Conservation (phyloP, 768 basidiomycete genomes). For the Rhodosporidiobolus odoratus region DNA sequence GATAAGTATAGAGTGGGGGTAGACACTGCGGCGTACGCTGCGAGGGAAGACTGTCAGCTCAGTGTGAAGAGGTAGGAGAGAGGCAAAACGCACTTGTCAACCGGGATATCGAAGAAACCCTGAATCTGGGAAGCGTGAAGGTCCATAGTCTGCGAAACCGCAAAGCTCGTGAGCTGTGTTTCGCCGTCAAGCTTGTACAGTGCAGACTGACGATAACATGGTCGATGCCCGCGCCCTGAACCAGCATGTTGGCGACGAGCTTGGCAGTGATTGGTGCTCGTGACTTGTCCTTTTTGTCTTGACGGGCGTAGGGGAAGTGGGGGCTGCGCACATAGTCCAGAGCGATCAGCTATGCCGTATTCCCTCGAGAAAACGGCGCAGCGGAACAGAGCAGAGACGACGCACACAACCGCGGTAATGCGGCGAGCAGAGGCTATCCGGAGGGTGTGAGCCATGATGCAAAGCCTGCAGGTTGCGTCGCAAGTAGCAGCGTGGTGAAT, state of each 20-base stretch:
- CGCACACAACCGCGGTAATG: slow-evolving; percentile 82
- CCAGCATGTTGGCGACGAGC: slow-evolving; percentile 93
- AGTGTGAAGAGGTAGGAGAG: not conserved
- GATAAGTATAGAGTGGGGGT: not conserved
- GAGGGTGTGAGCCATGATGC: slow-evolving; percentile 97
- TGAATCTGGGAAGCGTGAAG: slow-evolving; percentile 98
- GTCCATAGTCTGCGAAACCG: slow-evolving; percentile 76
- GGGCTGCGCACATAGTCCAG: slow-evolving; percentile 64
- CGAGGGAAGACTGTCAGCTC: not conserved
- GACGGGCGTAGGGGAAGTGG: slow-evolving; percentile 91
- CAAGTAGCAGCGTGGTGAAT: not conserved
- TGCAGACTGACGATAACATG: slow-evolving; percentile 76
- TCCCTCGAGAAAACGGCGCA: not conserved
- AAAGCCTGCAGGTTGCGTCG: slow-evolving; percentile 13
- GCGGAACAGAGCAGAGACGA: not conserved
- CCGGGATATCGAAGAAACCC: slow-evolving; percentile 98
- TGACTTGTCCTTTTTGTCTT: slow-evolving; percentile 99
- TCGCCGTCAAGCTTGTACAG: not conserved
- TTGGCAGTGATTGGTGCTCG: slow-evolving; percentile 96
- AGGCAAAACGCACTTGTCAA: slow-evolving; percentile 81
- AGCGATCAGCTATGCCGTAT: not conserved
- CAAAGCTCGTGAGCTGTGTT: not conserved
- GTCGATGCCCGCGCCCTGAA: slow-evolving; percentile 80
- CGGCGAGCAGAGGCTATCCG: slow-evolving; percentile 97
- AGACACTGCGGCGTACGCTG: slow-evolving; percentile 34